Base-by-base conservation (phyloP, 2,329 filamentous ascomycete genomes). In the Paecilomyces sp. region DNA sequence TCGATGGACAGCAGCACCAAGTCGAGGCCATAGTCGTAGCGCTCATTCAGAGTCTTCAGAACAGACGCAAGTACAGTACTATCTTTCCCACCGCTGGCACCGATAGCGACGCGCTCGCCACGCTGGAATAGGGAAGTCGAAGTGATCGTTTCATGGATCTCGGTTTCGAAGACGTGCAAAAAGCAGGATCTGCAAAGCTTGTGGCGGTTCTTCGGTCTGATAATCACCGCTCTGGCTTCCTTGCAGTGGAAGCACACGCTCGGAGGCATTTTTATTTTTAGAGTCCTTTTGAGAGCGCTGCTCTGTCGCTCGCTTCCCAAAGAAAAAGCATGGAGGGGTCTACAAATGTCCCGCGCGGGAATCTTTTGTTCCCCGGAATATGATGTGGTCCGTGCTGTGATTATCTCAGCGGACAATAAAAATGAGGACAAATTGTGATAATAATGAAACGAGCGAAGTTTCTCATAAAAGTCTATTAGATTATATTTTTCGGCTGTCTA, bases 51-150 rank as follows among this genome's bases (percentile, higher is more conserved):
- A 0, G 92, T 96, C 74, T 97, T 97, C 57, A 99, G 82, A 0
- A 99, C 92, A 0, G 92, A 95, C 3, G 94, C 94, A 11, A 99
- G 82, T 0, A 99, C 94, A 0, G 94, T 99, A 57, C 92, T 97
- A 75, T 99, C 94, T 77, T 99, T 99, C 67, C 94, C 94, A 58
- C 94, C 94, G 1, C 92, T 97, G 55, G 95, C 94, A 52, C 94
- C 95, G 69, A 99, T 97, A 7, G 94, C 95, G 47, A 99, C 85
- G 62, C 84, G 86, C 73, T 99, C 94, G 60, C 93, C 93, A 1
- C 83, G 86, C 53, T 81, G 80, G 75, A 99, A 99, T 15, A 99
- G 84, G n/a, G 82, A 79, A 18, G 89, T 91, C 1, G 88, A 85
- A 28, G 83, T 87, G 68, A 99, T 96, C 3, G 94, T 97, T 70